phyloP scores from a whole-genome alignment of 768 basidiomycete genomes.

The Trametes meyenii region DNA sequence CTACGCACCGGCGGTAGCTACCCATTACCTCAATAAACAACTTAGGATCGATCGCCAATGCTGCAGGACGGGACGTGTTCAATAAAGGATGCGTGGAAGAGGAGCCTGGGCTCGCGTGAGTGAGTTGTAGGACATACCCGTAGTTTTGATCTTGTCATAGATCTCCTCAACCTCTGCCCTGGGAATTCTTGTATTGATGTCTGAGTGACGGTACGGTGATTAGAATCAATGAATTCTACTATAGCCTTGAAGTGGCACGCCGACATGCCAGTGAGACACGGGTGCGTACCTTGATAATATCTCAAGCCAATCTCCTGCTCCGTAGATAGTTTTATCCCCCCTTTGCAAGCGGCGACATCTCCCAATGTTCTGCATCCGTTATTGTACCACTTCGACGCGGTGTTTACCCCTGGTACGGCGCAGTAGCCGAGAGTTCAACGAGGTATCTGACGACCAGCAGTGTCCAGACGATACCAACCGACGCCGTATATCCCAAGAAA shows the following conservation, averaged over 20 bases:
- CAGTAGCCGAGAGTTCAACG: neutral
- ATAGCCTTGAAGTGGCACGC: neutral
- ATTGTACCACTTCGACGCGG: constrained; percentile 73
- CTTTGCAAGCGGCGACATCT: constrained; percentile 64
- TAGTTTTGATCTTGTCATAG: constrained; percentile 69
- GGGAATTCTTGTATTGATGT: constrained; percentile 86
- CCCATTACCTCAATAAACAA: constrained; percentile 89
- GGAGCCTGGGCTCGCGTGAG: neutral
- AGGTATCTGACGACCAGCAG: neutral
- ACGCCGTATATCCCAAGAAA: constrained; percentile 90
- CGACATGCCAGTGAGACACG: too few relatives aligned
- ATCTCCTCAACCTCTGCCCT: constrained; percentile 76
- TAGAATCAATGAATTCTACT: neutral
- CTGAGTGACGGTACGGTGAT: constrained; percentile 38
- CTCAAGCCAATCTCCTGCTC: constrained; percentile 69
- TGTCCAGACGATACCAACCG: constrained; percentile 47
- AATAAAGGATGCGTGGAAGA: neutral
- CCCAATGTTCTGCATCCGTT: constrained; percentile 78
- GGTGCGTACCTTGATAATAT: constrained; percentile 64
- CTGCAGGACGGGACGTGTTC: constrained; percentile 41
- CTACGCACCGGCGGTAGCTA: constrained; percentile 70
- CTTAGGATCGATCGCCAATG: constrained; percentile 67
- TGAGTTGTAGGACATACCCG: constrained; percentile 48
- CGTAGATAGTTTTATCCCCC: constrained; percentile 59
- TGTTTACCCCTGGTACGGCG: constrained; percentile 53